Evolutionary conservation across 257 asterid genomes (phyloP).

Genomic region (Solanum lignicaule): DNA sequence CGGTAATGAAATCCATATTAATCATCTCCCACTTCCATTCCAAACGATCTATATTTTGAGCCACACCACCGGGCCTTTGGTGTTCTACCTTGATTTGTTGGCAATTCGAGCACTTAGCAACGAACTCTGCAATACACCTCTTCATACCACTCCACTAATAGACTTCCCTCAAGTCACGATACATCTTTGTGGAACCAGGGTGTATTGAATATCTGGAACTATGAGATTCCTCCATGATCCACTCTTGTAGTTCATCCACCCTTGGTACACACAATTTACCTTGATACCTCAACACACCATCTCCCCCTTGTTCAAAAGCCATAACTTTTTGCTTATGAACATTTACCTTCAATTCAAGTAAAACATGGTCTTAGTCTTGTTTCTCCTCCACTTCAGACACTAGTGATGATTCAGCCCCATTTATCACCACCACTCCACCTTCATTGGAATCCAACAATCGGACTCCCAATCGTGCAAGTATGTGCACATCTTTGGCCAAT

Average conservation of each 20-base stretch:
- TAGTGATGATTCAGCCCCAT: not conserved
- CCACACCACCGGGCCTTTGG: not conserved
- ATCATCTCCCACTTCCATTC: not conserved
- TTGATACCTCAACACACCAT: too few relatives aligned
- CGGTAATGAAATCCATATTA: too few relatives aligned
- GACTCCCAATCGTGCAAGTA: not conserved
- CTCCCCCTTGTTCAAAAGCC: not conserved
- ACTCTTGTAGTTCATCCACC: not conserved
- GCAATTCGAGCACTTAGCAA: not conserved
- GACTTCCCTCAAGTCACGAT: not conserved
- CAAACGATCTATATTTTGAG: not conserved
- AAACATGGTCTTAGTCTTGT: too few relatives aligned
- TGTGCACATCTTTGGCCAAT: not conserved
- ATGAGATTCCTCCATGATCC: not conserved
- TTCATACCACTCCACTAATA: not conserved
- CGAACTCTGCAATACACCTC: not conserved
- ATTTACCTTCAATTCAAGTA: not conserved
- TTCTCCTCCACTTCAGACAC: not conserved
- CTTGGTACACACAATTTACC: too few relatives aligned
- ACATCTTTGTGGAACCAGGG: not conserved
- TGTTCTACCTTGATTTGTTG: not conserved
- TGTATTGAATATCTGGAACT: not conserved
- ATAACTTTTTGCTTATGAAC: not conserved
- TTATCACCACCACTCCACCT: not conserved
- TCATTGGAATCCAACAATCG: not conserved